phyloP scores from a whole-genome alignment of 495 filamentous ascomycete species.

The Podospora australis region DNA sequence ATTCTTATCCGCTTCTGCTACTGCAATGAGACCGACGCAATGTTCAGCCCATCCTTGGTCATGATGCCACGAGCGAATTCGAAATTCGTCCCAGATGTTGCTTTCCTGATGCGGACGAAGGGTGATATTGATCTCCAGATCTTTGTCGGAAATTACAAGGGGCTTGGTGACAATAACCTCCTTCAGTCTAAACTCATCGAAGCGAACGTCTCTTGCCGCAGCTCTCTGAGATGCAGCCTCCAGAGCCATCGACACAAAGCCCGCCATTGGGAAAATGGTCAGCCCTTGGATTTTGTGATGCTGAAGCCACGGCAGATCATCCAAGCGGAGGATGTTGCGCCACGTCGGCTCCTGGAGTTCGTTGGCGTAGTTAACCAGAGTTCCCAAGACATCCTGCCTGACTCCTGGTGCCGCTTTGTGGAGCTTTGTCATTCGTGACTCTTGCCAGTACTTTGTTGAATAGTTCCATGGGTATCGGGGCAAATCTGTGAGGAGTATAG shows the following conservation, averaged over 20 bases:
- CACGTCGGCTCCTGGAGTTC: slow-evolving; percentile 45
- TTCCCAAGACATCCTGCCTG: slow-evolving; percentile 51
- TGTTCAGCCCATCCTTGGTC: slow-evolving; percentile 43
- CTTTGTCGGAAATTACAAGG: slow-evolving; percentile 43
- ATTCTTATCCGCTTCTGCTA: slow-evolving; percentile 27
- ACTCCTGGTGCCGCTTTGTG: slow-evolving; percentile 41
- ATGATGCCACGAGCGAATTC: slow-evolving; percentile 39
- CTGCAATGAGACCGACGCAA: slow-evolving; percentile 38
- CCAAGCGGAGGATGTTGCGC: slow-evolving; percentile 44
- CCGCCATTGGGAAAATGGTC: slow-evolving; percentile 56
- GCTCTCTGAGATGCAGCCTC: slow-evolving; percentile 47
- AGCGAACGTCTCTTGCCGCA: slow-evolving; percentile 15
- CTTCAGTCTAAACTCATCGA: slow-evolving; percentile 39
- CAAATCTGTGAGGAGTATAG: slow-evolving; percentile 34
- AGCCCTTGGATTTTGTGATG: slow-evolving; percentile 46
- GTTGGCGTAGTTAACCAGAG: slow-evolving; percentile 39
- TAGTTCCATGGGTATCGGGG: slow-evolving; percentile 49
- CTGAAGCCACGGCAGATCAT: slow-evolving; percentile 48
- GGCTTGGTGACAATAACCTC: slow-evolving; percentile 38
- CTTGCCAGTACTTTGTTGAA: slow-evolving; percentile 45
- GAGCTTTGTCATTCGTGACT: slow-evolving; percentile 44
- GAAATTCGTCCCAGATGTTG: slow-evolving; percentile 39
- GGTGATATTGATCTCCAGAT: slow-evolving; percentile 39
- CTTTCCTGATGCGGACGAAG: slow-evolving; percentile 36
- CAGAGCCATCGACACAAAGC: slow-evolving; percentile 50